Conservation (phyloP, 805 yeast species). For the Candida sithepensis region DNA sequence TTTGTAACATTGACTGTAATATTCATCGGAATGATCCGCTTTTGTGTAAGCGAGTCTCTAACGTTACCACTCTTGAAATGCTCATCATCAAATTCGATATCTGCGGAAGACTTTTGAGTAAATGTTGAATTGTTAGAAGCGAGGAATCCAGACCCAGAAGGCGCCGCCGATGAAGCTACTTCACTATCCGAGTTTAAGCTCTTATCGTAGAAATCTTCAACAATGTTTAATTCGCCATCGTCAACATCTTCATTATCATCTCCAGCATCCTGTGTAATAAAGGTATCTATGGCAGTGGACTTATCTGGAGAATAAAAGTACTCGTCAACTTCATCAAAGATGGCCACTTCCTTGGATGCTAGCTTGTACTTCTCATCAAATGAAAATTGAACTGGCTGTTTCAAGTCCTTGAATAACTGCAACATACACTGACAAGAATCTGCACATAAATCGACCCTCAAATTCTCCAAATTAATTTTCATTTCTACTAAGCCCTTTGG, state of each 20-base stretch:
- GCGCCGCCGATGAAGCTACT: constrained; percentile 6
- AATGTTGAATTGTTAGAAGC: constrained; percentile 1
- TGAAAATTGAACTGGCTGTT: constrained; percentile 58
- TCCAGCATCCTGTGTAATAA: constrained; percentile 9
- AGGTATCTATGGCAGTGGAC: not conserved
- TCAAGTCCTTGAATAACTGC: constrained; percentile 68
- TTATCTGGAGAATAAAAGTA: constrained; percentile 23
- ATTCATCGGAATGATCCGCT: constrained; percentile 26
- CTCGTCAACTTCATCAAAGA: constrained; percentile 40
- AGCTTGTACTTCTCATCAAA: constrained; percentile 58
- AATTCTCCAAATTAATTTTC: constrained; percentile 45
- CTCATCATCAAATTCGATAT: constrained; percentile 19
- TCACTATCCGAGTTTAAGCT: constrained; percentile 14
- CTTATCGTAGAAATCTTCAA: constrained; percentile 28
- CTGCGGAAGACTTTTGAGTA: constrained; percentile 7
- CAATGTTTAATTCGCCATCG: constrained; percentile 18
- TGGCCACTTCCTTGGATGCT: constrained; percentile 33
- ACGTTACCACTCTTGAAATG: constrained; percentile 14
- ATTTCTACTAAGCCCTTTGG: constrained; percentile 36
- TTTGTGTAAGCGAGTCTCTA: constrained; percentile 1
- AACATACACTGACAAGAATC: constrained; percentile 75
- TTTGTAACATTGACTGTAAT: constrained; percentile 36
- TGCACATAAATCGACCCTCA: constrained; percentile 64
- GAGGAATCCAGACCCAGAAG: constrained; percentile 3
- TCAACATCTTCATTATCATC: constrained; percentile 10